Base-by-base conservation (phyloP, 768 basidiomycete species). In the Mycena vulgaris region DNA sequence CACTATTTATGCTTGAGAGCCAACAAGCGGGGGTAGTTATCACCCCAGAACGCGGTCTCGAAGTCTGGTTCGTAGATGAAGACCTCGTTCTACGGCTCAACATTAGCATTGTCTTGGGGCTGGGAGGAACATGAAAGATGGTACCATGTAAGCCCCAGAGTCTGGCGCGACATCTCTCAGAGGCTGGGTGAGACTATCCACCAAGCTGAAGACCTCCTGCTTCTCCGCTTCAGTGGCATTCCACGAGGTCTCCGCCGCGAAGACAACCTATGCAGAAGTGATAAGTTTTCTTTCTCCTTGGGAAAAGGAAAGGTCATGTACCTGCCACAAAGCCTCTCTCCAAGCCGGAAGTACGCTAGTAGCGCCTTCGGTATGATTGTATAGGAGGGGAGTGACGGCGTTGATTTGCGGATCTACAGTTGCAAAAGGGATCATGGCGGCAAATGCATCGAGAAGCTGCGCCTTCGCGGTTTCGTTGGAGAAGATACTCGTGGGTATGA, bases 1-100 rank as follows among this genome's bases (percentile, higher is more conserved):
- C 79, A 82, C 80, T 81, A 83, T 70, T 81, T 80, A 39, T 69
- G 58, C 74, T 83, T 82, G 58, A 82, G 71, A 14, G 59, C 55
- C 8, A 82, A 68, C 9, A 82, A 69, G 47, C 70, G 71, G 25
- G 67, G 61, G 64, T 83, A 82, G 70, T 83, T 83, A 21, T 51
- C 33, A n/a, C 81, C 82, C 82, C 82, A 83, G 71, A 78, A 82
- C 31, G 81, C 71, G 33, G 71, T 45, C 63, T 74, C 69, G 47
- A 80, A 76, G 66, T 79, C 72, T 9, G 76, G 55, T 25, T 66
- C 56, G 33, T 66, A 58, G 55, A 66, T 48, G 45, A 57, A 57
- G 45, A 25, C 63, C 53, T 65, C 63, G 23, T 56, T 65, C 62
- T 63, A 53, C 28, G 31, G 51, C 37, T 53, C 49, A 42, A 42